These are phyloP conservation scores for Penicillium odoratum DNA, from an alignment of 495 filamentous ascomycete genomes.

Conservation along the genomic window DNA sequence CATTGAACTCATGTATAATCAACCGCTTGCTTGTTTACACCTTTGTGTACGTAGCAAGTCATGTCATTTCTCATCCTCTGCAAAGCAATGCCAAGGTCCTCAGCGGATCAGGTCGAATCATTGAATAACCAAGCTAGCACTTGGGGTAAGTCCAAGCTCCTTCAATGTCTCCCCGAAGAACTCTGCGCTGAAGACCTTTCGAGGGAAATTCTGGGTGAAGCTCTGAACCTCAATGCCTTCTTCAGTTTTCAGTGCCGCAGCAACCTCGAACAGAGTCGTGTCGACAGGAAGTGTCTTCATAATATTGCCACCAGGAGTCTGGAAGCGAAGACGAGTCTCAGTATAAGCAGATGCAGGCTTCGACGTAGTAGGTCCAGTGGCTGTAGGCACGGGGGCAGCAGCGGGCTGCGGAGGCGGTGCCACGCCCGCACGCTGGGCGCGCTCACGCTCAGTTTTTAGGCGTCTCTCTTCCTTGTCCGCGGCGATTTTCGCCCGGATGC, in stretches of 20 bases:
- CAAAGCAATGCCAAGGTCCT: slow-evolving; percentile 12
- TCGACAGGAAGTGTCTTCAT: slow-evolving; percentile 81
- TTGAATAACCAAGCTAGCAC: slow-evolving; percentile 79
- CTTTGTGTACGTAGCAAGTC: neutral
- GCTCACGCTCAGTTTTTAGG: slow-evolving; percentile 77
- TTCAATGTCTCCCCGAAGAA: slow-evolving; percentile 91
- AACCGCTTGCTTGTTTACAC: neutral
- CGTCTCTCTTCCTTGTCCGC: slow-evolving; percentile 85
- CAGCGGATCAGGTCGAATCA: slow-evolving; percentile 18
- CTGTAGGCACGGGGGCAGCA: slow-evolving; percentile 36
- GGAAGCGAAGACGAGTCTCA: slow-evolving; percentile 79
- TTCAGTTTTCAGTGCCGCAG: slow-evolving; percentile 65
- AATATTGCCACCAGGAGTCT: slow-evolving; percentile 69
- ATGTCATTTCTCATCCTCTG: slow-evolving; percentile 16
- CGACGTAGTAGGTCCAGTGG: slow-evolving; percentile 45
- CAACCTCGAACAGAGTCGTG: slow-evolving; percentile 93
- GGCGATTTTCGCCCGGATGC: slow-evolving; percentile 87
- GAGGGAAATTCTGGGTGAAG: slow-evolving; percentile 84
- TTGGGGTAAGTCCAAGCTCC: slow-evolving; percentile 87
- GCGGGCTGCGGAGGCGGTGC: slow-evolving; percentile 50
- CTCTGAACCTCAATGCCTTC: slow-evolving; percentile 63
- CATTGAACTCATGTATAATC: neutral
- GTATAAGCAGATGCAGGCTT: slow-evolving; percentile 67
- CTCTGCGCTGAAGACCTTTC: slow-evolving; percentile 73
- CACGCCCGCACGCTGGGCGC: slow-evolving; percentile 76